Percentiles rank a stretch among this genome's conserved stretches.
Evolutionary conservation across 1,139 yeast genomes (phyloP).

Genomic region (Yamadazyma conglobata): DNA sequence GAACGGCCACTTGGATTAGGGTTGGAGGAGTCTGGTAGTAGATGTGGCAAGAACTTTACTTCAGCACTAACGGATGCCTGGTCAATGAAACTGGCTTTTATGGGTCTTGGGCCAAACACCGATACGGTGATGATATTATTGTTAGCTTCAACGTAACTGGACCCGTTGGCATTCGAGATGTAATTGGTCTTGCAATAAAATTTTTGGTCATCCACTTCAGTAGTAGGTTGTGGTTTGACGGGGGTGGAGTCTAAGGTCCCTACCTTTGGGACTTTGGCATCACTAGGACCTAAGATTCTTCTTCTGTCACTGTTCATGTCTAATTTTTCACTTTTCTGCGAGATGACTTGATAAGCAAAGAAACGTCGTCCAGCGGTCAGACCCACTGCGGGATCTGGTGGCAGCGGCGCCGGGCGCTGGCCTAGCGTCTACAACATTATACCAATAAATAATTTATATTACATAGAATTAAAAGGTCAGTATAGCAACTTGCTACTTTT

Average conservation of each 20-base stretch:
- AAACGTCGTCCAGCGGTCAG: too few relatives aligned
- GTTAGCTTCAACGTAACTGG: conserved; percentile 71
- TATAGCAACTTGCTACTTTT: too few relatives aligned
- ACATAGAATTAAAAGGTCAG: too few relatives aligned
- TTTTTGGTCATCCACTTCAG: background rate
- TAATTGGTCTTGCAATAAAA: conserved; percentile 45
- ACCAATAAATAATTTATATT: too few relatives aligned
- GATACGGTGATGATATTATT: conserved; percentile 63
- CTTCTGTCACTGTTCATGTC: conserved; percentile 53
- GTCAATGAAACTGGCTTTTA: conserved; percentile 69
- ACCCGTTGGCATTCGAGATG: conserved; percentile 76
- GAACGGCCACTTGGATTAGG: conserved; percentile 29
- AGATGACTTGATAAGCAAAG: too few relatives aligned
- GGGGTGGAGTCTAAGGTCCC: conserved; percentile 10
- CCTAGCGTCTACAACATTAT: too few relatives aligned
- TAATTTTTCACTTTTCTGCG: conserved; percentile 1
- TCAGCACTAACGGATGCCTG: conserved; percentile 69
- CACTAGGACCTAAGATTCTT: conserved; percentile 64
- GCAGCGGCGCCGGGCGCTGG: too few relatives aligned
- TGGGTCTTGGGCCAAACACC: conserved; percentile 88
- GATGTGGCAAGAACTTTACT: conserved; percentile 54
- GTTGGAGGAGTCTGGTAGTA: conserved; percentile 23
- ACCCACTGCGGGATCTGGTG: too few relatives aligned
- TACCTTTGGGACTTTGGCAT: conserved; percentile 48
- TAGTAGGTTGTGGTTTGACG: background rate